Evolutionary conservation across 2,329 filamentous ascomycete species (phyloP), one percentile per base, ranked within the genome.

Genomic region (Monilinia polystroma): DNA sequence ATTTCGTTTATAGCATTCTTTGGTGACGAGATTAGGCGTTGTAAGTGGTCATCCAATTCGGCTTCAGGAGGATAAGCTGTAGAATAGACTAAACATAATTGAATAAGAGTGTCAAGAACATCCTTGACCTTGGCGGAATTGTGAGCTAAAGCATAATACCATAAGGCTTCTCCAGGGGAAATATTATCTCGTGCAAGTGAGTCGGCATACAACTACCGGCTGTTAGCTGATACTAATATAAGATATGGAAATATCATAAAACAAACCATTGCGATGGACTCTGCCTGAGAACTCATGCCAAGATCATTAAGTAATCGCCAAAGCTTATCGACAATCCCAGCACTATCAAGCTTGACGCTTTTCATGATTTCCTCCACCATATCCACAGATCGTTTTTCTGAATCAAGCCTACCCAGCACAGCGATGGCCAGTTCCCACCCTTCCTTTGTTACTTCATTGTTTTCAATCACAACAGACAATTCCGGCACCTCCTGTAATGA

Each of bases 341-440:
- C 83, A 18, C 90, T 91, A 59, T 89, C 84, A 26, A 94, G 83
- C 51, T 89, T 83, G n/a, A 98, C 81, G 66, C 89, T 85, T 54
- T 82, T 79, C 64, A 97, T 82, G 69, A 97, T 80, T 68, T 90
- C 85, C 52, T 87, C 84, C 14, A 97, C 90, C 68, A 88, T 88
- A 70, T 89, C 85, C 74, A 91, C 89, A 10, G 91, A 91, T 60
- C 86, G 84, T 59, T 86, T 82, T 0, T 84, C 81, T 68, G 93
- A 87, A 74, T 96, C 90, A 75, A 98, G 84, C 64, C 94, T 87
- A 12, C 90, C 91, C 56, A 97, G 82, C 14, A 97, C 85, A 68
- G 92, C 87, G 54, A 97, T 87, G 0, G 93, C 90, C 75, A 97
- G 80, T 79, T 97, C 92, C 94, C 94, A 98, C 11, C 94, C 93